phyloP scores from a whole-genome alignment of 2,329 filamentous ascomycete genomes.

The Colletotrichum brevisporum region DNA sequence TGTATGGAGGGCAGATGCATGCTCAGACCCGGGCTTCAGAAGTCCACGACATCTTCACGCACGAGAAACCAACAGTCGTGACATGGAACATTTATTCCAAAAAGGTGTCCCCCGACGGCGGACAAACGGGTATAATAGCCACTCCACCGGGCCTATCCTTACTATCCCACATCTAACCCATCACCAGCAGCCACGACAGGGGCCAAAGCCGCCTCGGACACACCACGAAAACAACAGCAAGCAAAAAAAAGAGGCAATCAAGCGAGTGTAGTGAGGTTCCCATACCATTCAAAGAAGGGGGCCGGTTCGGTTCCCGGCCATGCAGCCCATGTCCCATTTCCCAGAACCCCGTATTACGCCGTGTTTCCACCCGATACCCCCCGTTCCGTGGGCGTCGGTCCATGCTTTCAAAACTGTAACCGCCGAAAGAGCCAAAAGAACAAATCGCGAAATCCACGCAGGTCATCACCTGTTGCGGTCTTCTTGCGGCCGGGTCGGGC shows the following conservation, averaged over 20 bases:
- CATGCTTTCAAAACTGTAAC: conserved; percentile 19
- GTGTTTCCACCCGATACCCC: not conserved
- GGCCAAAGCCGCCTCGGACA: not conserved
- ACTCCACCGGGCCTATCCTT: conserved; percentile 8
- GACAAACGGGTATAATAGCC: conserved; percentile 38
- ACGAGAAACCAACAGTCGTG: not conserved
- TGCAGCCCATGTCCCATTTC: conserved; percentile 23
- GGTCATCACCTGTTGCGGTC: conserved; percentile 30
- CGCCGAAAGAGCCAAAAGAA: conserved; percentile 6
- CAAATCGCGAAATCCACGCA: conserved; percentile 13
- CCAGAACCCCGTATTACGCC: conserved; percentile 33
- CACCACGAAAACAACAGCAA: conserved; percentile 6
- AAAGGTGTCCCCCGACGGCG: conserved; percentile 12
- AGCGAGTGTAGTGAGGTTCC: conserved; percentile 36
- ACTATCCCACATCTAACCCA: not conserved
- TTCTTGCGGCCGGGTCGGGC: conserved; percentile 32
- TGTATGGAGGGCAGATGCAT: too few relatives aligned
- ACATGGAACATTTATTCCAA: conserved; percentile 34
- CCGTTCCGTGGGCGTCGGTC: conserved; percentile 13
- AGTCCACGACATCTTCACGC: too few relatives aligned
- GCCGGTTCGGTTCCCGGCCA: conserved; percentile 17
- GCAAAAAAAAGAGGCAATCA: conserved; percentile 7
- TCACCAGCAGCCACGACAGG: not conserved
- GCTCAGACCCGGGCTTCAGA: too few relatives aligned
- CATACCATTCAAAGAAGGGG: conserved; percentile 13